Evolutionary conservation across 805 yeast species (phyloP), one percentile per base, ranked within the genome.

Genomic region (Candida nanaspora): DNA sequence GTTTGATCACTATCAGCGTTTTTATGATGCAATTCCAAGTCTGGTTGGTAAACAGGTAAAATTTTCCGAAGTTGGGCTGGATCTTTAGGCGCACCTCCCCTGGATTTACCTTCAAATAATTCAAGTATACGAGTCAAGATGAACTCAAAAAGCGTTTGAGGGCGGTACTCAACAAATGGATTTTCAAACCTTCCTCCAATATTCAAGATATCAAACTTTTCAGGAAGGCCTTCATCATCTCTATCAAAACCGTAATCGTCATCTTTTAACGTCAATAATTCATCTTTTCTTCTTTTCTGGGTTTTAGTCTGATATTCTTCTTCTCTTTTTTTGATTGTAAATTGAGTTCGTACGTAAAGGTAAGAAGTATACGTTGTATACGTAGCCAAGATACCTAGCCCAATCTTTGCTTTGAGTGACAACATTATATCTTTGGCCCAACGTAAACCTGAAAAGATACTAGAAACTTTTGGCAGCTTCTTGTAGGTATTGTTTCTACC

Each of bases 111-210:
- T 49, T 83, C 85, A 49, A 83, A 71, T 4, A 86, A 55, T 56
- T 88, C 96, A 42, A 78, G 57, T 3, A 88, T 45, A 18, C 96
- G 67, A 49, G 89, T 82, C 33, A 75, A 67, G 23, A 86, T 65
- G 61, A 89, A 91, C 62, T 91, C 97, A 55, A 84, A 84, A 8
- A 86, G 69, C 0, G 96, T 87, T 61, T 89, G 97, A 6, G 87
- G 83, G 39, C 97, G 70, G 56, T 91, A 91, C 56, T 91, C 96
- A 15, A 73, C 72, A 57, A 91, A 91, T 2, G 98, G 98, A 53
- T 91, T 91, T 43, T 86, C 93, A 62, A 76, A 91, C 50, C 88
- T 68, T 9, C 97, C 96, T 16, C 74, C 72, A 1, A 86, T 64
- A n/a, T 65, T 63, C 44, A 80, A 51, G 2, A 77, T 65, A 3